Evolutionary conservation across 768 basidiomycete genomes (phyloP), one percentile per base, ranked within the genome.

Genomic region (Boletellus ananiceps): DNA sequence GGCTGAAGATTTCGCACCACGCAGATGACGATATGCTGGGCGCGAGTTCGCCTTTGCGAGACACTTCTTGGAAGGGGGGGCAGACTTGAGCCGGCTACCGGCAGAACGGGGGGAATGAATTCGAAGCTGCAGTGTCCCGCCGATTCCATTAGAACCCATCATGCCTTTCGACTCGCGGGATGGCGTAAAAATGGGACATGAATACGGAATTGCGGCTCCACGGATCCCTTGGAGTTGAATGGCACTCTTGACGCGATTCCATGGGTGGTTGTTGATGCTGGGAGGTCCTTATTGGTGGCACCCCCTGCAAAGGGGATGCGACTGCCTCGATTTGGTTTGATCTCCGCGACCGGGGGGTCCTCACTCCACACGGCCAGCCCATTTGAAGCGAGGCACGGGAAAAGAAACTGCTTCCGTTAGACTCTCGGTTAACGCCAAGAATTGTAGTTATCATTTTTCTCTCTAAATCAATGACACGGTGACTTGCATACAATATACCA

Each of bases 371-470:
- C 38, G 35, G 29, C 46, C 19, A 25, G 29, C 48, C 19, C 34
- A 41, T 29, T 40, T 16, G 32, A 42, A 49, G 38, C 44, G 47
- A 54, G 58, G 55, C 46, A 54, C 55, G 21, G 45, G 19, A 46
- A 60, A 42, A n/a, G 33, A 46, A 39, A 57, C 51, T 66, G 44
- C 61, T 61, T 60, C 65, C 64, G 64, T 62, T 64, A 62, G 45
- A 46, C 64, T 62, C 59, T 56, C 50, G 6, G 38, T 47, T 44
- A 44, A 41, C 46, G 49, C 16, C 57, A 62, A 55, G 29, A 55
- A 44, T 25, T 51, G 54, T 29, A 1, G 11, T 11, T 29, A 29
- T 29, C 11, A 37, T 47, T 37, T 44, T 56, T 50, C 37, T 46
- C 38, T 43, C 19, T 16, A 40, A 34, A 38, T 46, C 19, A 33